Conservation (phyloP, 768 basidiomycete species). For the Boletus reticuloceps region DNA sequence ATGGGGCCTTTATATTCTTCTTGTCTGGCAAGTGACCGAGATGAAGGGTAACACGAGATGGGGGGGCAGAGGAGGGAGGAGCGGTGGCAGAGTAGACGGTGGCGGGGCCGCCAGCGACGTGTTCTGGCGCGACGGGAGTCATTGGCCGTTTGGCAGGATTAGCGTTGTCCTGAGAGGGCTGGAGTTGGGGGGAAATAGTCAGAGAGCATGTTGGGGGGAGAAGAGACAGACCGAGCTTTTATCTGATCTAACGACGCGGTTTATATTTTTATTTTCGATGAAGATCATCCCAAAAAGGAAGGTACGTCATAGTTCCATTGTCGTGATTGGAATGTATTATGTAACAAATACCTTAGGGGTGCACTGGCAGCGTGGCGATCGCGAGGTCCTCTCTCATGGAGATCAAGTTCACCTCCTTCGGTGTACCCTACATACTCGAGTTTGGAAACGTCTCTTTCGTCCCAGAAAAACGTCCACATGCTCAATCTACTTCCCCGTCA, state of each 20-base stretch:
- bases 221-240: background rate
- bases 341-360: background rate
- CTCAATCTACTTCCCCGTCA: background rate
- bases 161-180: slow-evolving; percentile 21
- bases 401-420: slow-evolving; percentile 30
- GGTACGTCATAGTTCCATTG: slow-evolving; percentile 21
- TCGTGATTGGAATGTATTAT: background rate
- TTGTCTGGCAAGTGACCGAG: slow-evolving; percentile 75
- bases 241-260: slow-evolving; percentile 6
- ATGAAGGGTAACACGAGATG: slow-evolving; percentile 65
- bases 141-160: background rate
- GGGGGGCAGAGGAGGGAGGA: slow-evolving; percentile 30
- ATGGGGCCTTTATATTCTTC: slow-evolving; percentile 66
- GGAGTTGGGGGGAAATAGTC: slow-evolving; percentile 32
- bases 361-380: background rate
- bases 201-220: slow-evolving; percentile 4
- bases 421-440: slow-evolving; percentile 29
- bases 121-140: background rate
- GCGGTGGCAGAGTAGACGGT: slow-evolving; percentile 1
- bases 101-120: background rate
- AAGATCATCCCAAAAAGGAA: slow-evolving; percentile 28
- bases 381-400: slow-evolving; percentile 9
- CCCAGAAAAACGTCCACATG: background rate
- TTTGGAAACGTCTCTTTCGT: slow-evolving; percentile 28
- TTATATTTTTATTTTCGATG: slow-evolving; percentile 29